These are phyloP conservation scores for Rickenella mellea DNA, from an alignment of 768 basidiomycete genomes.

Conservation along the genomic window DNA sequence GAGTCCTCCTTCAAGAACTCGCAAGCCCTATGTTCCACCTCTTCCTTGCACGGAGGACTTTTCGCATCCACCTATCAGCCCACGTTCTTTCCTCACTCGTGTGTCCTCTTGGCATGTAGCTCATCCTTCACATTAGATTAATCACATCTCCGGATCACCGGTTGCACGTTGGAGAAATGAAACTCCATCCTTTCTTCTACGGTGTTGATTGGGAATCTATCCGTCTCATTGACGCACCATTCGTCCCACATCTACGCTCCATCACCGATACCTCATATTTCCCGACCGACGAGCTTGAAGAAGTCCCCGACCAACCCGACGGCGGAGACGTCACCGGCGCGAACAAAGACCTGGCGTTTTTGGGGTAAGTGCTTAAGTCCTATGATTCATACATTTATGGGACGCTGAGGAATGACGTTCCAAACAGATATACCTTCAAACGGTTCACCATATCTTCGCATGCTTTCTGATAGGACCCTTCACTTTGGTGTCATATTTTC, in stretches of 20 bases:
- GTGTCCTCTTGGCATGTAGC: conserved; percentile 1
- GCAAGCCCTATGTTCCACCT: no score
- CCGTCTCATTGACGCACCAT: conserved; percentile 86
- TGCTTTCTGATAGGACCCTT: no score
- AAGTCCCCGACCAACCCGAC: conserved; percentile 43
- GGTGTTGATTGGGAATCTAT: conserved; percentile 92
- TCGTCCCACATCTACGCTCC: conserved; percentile 88
- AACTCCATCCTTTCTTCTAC: conserved; percentile 86
- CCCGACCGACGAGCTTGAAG: conserved; percentile 89
- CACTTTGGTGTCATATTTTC: no score
- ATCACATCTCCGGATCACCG: conserved; percentile 79
- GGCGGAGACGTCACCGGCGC: conserved; percentile 28
- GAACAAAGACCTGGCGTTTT: conserved; percentile 50
- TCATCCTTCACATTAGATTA: conserved; percentile 35
- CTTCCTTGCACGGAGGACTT: no score
- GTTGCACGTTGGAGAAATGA: conserved; percentile 77
- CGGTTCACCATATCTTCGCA: conserved; percentile 58
- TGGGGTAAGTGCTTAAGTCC: conserved; percentile 37
- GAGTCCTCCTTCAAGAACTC: conserved; percentile 15
- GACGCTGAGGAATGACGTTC: no score
- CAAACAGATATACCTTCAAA: conserved; percentile 75
- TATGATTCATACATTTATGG: no score
- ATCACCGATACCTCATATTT: conserved; percentile 98
- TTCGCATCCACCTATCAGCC: not conserved
- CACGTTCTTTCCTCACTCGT: conserved; percentile 2